Evolutionary conservation across 2,329 filamentous ascomycete species (phyloP).

Genomic region (Chalaropsis thielavioides): DNA sequence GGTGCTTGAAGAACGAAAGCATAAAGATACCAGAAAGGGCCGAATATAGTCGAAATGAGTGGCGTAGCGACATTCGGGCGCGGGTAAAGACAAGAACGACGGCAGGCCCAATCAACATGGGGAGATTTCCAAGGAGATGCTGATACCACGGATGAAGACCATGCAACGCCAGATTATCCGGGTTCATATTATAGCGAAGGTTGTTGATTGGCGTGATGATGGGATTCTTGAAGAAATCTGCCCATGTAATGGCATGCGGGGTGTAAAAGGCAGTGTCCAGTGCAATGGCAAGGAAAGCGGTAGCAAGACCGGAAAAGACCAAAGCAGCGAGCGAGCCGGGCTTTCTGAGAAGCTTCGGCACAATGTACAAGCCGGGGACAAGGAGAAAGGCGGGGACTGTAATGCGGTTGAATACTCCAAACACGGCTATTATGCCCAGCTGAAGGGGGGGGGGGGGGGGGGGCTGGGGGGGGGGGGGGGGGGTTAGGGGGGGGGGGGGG

Average conservation of each 20-base stretch:
- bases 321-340: slow-evolving; percentile 49
- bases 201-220: slow-evolving; percentile 68
- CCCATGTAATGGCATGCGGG: slow-evolving; percentile 46
- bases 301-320: slow-evolving; percentile 48
- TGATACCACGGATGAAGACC: slow-evolving; percentile 69
- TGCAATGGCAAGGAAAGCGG: slow-evolving; percentile 57
- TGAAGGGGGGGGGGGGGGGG: too few species aligned
- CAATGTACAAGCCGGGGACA: slow-evolving; percentile 65
- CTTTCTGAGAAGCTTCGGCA: slow-evolving; percentile 76
- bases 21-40: slow-evolving; percentile 56
- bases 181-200: slow-evolving; percentile 56
- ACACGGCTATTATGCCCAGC: slow-evolving; percentile 66
- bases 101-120: slow-evolving; percentile 58
- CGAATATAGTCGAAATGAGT: slow-evolving; percentile 52
- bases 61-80: slow-evolving; percentile 43
- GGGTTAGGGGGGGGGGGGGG: too few species aligned
- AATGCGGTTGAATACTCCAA: slow-evolving; percentile 90
- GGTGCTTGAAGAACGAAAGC: slow-evolving; percentile 61
- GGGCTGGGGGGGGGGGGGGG: too few species aligned
- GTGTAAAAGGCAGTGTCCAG: slow-evolving; percentile 79
- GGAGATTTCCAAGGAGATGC: slow-evolving; percentile 56
- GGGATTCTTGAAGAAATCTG: slow-evolving; percentile 47
- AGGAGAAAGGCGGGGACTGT: slow-evolving; percentile 90
- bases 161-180: slow-evolving; percentile 57
- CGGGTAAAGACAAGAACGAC: slow-evolving; percentile 44